These are phyloP conservation scores for Yamadazyma nakazawae DNA, from an alignment of 805 yeast genomes.

Conservation along the genomic window DNA sequence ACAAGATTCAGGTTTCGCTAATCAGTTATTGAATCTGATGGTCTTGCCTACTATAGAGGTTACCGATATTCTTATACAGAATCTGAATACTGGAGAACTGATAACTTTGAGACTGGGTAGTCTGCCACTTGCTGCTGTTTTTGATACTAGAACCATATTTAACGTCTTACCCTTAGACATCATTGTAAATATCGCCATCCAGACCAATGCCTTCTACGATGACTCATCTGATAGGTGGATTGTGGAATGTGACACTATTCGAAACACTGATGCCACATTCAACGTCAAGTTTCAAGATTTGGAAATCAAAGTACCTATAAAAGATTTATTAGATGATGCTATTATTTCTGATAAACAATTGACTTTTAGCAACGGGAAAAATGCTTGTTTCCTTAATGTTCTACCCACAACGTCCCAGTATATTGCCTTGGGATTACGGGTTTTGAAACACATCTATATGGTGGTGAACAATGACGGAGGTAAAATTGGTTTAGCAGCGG, in stretches of 20 bases:
- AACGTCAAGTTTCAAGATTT: conserved; percentile 53
- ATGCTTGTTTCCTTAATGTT: conserved; percentile 56
- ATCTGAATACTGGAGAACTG: conserved; percentile 34
- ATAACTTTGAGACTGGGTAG: conserved; percentile 28
- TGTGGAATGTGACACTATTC: conserved; percentile 53
- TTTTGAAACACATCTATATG: conserved; percentile 49
- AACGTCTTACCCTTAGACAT: conserved; percentile 54
- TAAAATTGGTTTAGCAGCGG: conserved; percentile 54
- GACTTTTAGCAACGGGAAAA: conserved; percentile 49
- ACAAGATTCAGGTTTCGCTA: conserved; percentile 9
- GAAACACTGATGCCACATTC: conserved; percentile 46
- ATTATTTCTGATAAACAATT: conserved; percentile 32
- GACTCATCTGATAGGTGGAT: conserved; percentile 51
- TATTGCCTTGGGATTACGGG: conserved; percentile 56
- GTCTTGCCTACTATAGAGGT: conserved; percentile 31
- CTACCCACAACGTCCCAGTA: conserved; percentile 51
- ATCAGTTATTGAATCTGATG: conserved; percentile 12
- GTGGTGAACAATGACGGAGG: conserved; percentile 63
- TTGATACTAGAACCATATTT: conserved; percentile 54
- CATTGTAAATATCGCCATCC: conserved; percentile 62
- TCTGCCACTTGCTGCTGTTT: conserved; percentile 47
- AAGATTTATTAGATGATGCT: conserved; percentile 43
- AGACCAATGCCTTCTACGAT: conserved; percentile 63
- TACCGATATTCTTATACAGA: conserved; percentile 21
- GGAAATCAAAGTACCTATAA: conserved; percentile 47